Percentiles rank a stretch among this genome's conserved stretches.
These are phyloP conservation scores for Cladosporium sp. DNA, from an alignment of 2,329 filamentous ascomycete genomes.

Conservation along the genomic window DNA sequence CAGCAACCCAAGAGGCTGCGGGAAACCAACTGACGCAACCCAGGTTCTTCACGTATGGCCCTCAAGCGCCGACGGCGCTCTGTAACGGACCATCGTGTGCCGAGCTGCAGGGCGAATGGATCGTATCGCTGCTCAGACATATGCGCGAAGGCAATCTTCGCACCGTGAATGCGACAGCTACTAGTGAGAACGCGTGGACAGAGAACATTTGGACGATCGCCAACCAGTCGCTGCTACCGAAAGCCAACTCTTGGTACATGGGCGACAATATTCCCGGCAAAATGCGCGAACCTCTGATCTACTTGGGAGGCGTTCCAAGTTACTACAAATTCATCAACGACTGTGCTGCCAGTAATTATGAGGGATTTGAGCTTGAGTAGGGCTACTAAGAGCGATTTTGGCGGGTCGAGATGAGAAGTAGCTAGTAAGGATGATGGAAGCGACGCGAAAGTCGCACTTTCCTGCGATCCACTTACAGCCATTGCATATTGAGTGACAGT, in stretches of 20 bases:
- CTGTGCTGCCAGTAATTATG: constrained; percentile 33
- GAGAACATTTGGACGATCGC: too few relatives aligned
- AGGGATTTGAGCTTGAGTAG: background rate
- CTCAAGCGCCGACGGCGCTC: too few relatives aligned
- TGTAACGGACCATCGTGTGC: too few relatives aligned
- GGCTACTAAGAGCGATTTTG: background rate
- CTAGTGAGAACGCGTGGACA: too few relatives aligned
- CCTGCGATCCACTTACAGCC: background rate
- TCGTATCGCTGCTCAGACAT: too few relatives aligned
- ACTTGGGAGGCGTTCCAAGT: constrained; percentile 38
- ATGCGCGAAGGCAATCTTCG: too few relatives aligned
- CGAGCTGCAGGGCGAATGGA: too few relatives aligned
- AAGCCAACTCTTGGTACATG: constrained; percentile 20
- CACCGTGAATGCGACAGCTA: too few relatives aligned
- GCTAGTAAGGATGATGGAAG: background rate
- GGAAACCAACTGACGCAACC: too few relatives aligned
- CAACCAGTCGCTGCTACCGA: too few relatives aligned
- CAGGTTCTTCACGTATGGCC: too few relatives aligned
- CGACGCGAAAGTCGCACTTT: background rate
- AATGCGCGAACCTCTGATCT: constrained; percentile 46
- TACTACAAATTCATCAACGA: constrained; percentile 42
- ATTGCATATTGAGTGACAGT: background rate
- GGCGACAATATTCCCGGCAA: constrained; percentile 49
- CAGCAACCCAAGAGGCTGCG: too few relatives aligned
- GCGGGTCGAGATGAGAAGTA: background rate